phyloP scores from a whole-genome alignment of 2,329 filamentous ascomycete species.

The Metarhizium brunneum region DNA sequence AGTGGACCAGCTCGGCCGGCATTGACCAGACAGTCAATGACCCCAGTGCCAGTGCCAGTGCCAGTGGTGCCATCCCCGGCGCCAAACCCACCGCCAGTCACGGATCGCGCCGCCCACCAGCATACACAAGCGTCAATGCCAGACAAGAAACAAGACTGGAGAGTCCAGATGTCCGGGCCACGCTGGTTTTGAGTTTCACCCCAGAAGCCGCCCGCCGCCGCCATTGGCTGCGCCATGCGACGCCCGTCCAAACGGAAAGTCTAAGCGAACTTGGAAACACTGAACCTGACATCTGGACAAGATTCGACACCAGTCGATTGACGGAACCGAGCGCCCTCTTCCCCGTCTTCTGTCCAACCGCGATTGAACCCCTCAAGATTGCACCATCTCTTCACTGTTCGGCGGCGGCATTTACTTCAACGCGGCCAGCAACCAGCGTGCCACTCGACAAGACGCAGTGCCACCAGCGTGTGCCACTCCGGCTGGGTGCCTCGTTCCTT shows the following conservation, averaged over 20 bases:
- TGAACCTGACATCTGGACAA: too few species aligned
- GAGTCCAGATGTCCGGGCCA: not conserved
- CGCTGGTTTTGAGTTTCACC: not conserved
- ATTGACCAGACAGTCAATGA: too few species aligned
- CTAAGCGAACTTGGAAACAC: not conserved
- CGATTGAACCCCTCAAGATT: too few species aligned
- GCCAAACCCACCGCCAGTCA: not conserved
- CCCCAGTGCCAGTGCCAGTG: not conserved
- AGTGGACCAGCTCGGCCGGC: not conserved
- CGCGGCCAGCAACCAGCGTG: too few species aligned
- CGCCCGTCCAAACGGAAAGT: not conserved
- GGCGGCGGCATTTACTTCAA: too few species aligned
- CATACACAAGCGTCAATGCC: not conserved
- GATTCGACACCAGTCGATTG: too few species aligned
- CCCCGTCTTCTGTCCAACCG: not conserved
- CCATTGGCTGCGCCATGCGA: not conserved
- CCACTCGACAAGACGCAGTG: too few species aligned
- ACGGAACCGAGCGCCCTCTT: not conserved
- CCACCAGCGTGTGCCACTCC: not conserved
- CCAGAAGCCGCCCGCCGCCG: not conserved
- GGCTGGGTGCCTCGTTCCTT: not conserved
- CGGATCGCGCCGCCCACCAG: not conserved
- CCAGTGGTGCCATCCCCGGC: not conserved
- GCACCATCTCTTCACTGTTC: too few species aligned
- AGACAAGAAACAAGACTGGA: too few species aligned